Conservation (phyloP, 805 yeast species). For the Candida ipomoeae region DNA sequence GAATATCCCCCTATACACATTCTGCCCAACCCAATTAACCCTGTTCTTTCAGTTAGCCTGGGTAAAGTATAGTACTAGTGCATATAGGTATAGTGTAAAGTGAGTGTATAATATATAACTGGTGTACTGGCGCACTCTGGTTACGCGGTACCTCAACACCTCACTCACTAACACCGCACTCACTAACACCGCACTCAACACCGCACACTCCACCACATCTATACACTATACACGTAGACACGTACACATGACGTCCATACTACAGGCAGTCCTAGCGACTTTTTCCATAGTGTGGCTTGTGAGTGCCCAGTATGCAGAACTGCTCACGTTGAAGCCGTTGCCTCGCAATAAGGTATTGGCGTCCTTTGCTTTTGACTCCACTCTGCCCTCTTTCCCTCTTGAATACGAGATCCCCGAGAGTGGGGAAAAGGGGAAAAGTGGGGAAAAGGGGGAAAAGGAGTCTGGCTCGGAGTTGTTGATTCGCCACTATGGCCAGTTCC, state of each 20-base stretch:
- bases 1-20: too few species aligned
- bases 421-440: not conserved
- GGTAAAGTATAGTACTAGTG: too few species aligned
- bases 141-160: not conserved
- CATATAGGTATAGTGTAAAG: too few species aligned
- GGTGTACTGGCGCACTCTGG: not conserved
- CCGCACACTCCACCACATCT: too few species aligned
- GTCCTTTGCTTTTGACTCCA: slow-evolving; percentile 63
- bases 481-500: slow-evolving; percentile 65
- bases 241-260: not conserved
- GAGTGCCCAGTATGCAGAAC: slow-evolving; percentile 47
- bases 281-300: slow-evolving; percentile 8
- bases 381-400: slow-evolving; percentile 43
- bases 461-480: not conserved
- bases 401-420: slow-evolving; percentile 15
- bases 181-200: too few species aligned
- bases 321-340: slow-evolving; percentile 60
- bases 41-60: too few species aligned
- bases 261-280: not conserved
- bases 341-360: slow-evolving; percentile 68
- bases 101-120: too few species aligned
- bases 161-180: not conserved
- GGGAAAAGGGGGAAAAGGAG: not conserved
- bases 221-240: not conserved
- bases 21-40: too few species aligned